Evolutionary conservation across 345 rosid species (phyloP).

Genomic region (Camelina sativa): DNA sequence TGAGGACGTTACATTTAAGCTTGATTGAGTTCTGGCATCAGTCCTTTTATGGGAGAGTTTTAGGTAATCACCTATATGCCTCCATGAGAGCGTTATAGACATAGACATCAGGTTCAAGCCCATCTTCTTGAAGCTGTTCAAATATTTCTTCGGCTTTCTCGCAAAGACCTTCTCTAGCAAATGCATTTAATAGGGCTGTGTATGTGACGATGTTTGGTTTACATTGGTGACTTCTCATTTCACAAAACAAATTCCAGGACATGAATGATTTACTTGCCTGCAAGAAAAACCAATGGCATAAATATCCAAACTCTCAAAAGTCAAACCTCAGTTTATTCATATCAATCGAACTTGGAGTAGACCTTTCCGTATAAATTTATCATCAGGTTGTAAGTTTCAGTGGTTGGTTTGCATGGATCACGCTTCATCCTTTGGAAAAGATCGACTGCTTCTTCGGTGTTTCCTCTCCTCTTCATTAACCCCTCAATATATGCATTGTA

Average conservation of each 20-base stretch:
- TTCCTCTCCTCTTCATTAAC: constrained; percentile 69
- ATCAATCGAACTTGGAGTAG: neutral
- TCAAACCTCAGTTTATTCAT: too few species aligned
- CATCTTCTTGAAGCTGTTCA: constrained; percentile 89
- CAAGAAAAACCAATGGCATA: constrained; percentile 26
- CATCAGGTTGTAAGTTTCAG: constrained; percentile 87
- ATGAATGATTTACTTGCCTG: constrained; percentile 83
- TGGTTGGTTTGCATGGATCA: constrained; percentile 64
- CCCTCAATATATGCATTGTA: constrained; percentile 90
- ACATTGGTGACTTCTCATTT: constrained; percentile 80
- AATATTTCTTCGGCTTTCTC: constrained; percentile 94
- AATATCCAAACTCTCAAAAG: constrained; percentile 12
- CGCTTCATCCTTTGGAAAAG: constrained; percentile 78
- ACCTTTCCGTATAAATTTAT: constrained; percentile 95
- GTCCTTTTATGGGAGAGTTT: constrained; percentile 15
- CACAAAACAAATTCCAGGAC: constrained; percentile 77
- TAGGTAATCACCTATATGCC: constrained; percentile 66
- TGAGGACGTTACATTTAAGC: constrained; percentile 30
- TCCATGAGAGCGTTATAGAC: constrained; percentile 95
- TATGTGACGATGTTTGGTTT: constrained; percentile 90
- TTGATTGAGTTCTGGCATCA: constrained; percentile 25
- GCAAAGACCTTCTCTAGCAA: constrained; percentile 95
- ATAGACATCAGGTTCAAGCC: constrained; percentile 87
- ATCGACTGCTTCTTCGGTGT: constrained; percentile 61
- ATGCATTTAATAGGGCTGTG: constrained; percentile 84